Percentiles rank a stretch among this genome's conserved stretches.
Evolutionary conservation across 352 stramenopile species (phyloP).

Genomic region (Pythium brachiatum): DNA sequence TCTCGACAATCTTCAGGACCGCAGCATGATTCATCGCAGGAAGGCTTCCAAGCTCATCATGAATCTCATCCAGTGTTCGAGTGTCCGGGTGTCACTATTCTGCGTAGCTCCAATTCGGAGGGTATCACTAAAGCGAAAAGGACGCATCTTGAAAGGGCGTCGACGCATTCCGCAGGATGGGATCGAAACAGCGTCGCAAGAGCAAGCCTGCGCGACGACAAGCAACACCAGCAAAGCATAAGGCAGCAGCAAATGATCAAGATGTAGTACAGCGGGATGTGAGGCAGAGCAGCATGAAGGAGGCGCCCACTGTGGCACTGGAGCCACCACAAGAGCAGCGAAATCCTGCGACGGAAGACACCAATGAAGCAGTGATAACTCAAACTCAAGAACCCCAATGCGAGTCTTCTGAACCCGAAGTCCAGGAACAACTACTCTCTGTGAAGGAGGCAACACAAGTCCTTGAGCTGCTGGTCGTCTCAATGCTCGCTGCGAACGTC

Average conservation of each 20-base stretch:
- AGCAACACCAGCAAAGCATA: neutral
- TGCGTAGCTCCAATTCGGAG: neutral
- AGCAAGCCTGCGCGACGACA: conserved; percentile 5
- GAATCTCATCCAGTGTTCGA: neutral
- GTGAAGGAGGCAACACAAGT: conserved; percentile 1
- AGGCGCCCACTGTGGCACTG: neutral
- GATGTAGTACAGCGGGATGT: neutral
- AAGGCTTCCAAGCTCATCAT: neutral
- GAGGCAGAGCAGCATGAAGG: neutral
- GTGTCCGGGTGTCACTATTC: neutral
- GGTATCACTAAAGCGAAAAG: neutral
- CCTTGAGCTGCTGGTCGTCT: conserved; percentile 2
- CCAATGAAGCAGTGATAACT: neutral
- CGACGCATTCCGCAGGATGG: neutral
- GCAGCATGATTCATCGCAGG: too few relatives aligned
- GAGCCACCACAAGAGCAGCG: neutral
- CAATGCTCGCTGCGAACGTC: conserved; percentile 4
- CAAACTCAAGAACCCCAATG: neutral
- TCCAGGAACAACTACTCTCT: neutral
- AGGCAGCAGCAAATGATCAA: neutral
- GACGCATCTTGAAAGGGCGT: neutral
- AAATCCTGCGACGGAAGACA: neutral
- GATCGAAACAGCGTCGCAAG: conserved; percentile 8
- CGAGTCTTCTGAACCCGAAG: neutral
- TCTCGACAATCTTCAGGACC: neutral